Evolutionary conservation across 2,329 filamentous ascomycete species (phyloP).

Genomic region (Fusarium aywerte): DNA sequence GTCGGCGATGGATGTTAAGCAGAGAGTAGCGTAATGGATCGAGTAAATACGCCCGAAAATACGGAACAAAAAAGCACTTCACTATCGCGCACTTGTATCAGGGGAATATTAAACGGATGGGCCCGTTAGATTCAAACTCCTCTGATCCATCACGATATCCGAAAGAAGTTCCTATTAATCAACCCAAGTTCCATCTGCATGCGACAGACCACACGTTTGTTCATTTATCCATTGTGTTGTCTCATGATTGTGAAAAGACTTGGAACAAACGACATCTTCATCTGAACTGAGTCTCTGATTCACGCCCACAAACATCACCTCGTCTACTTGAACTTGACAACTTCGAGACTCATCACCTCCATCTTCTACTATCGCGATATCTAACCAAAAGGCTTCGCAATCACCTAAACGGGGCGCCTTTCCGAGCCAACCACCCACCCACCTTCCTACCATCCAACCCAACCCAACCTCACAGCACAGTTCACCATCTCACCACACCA

Average conservation of each 20-base stretch:
- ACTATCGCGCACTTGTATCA: neutral
- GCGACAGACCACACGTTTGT: neutral
- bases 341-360: neutral
- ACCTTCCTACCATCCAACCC: conserved; percentile 7
- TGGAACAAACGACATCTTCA: neutral
- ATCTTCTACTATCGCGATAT: conserved; percentile 7
- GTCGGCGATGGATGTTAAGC: conserved; percentile 27
- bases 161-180: conserved; percentile 8
- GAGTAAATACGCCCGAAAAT: conserved; percentile 18
- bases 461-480: conserved; percentile 22
- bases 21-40: conserved; percentile 13
- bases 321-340: neutral
- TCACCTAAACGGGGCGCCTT: conserved; percentile 20
- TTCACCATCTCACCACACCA: conserved; percentile 20
- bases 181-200: neutral
- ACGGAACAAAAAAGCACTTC: conserved; percentile 8
- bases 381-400: conserved; percentile 11
- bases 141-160: neutral
- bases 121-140: conserved; percentile 13
- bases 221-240: neutral
- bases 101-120: neutral
- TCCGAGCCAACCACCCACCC: conserved; percentile 34
- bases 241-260: conserved; percentile 5
- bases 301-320: neutral
- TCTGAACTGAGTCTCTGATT: conserved; percentile 12